Conservation (phyloP, 495 filamentous ascomycete genomes). For the Talaromyces liani region DNA sequence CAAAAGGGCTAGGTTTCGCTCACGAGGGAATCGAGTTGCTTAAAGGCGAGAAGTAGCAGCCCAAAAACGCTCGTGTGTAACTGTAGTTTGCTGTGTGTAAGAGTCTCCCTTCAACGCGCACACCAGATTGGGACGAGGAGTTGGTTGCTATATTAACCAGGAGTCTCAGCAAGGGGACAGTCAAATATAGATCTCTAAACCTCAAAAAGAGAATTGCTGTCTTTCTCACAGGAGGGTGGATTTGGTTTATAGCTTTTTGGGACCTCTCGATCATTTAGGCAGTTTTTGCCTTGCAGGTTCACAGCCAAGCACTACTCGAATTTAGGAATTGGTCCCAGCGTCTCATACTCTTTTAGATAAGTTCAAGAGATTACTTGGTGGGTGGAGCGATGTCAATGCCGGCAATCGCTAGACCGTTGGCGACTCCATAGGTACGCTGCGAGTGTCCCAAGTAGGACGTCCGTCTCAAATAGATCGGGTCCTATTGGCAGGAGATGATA, state of each 20-base stretch:
- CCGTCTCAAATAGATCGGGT: not conserved
- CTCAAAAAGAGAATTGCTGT: slow-evolving; percentile 2
- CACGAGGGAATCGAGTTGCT: slow-evolving; percentile 6
- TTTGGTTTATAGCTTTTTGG: slow-evolving; percentile 12
- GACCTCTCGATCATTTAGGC: not conserved
- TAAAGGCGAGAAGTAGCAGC: not conserved
- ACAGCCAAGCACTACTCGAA: slow-evolving; percentile 7
- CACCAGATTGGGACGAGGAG: slow-evolving; percentile 7
- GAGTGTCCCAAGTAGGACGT: slow-evolving; percentile 5
- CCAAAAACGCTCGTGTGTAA: slow-evolving; percentile 4
- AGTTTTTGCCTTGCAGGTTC: slow-evolving; percentile 9
- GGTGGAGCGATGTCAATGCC: slow-evolving; percentile 9
- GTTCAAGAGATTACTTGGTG: not conserved
- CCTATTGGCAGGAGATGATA: slow-evolving; percentile 3
- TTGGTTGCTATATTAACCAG: slow-evolving; percentile 7
- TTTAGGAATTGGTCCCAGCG: not conserved
- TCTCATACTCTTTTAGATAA: not conserved
- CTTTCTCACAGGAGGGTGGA: slow-evolving; percentile 8
- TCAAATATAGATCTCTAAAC: not conserved
- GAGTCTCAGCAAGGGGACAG: slow-evolving; percentile 10
- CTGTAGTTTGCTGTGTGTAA: slow-evolving; percentile 1
- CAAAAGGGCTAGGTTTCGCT: slow-evolving; percentile 5
- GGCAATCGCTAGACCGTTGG: slow-evolving; percentile 5
- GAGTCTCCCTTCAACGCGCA: slow-evolving; percentile 9
- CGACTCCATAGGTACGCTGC: slow-evolving; percentile 8